A percentile compares a stretch with the other conserved stretches of the same genome.
These are phyloP conservation scores for Botrytis tulipae DNA, from an alignment of 2,329 filamentous ascomycete genomes.

Conservation along the genomic window DNA sequence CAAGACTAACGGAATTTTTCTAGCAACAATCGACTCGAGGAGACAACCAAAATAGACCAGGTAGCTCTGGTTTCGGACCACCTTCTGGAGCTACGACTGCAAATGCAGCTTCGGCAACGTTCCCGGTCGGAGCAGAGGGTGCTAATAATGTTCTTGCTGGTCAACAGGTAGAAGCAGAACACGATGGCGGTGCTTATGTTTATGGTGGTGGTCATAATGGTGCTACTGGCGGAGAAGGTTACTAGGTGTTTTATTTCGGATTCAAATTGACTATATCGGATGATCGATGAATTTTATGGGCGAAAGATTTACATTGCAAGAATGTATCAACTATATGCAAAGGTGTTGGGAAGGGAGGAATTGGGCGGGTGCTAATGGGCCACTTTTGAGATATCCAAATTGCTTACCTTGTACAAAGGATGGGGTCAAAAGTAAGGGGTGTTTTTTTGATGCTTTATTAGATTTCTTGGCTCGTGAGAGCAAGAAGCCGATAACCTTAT, in stretches of 20 bases:
- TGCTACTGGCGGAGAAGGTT: conserved; percentile 39
- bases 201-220: conserved; percentile 58
- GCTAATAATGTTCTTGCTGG: conserved; percentile 39
- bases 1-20: conserved; percentile 18
- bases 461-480: conserved; percentile 36
- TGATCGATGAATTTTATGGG: conserved; percentile 7
- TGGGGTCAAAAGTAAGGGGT: conserved; percentile 34
- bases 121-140: conserved; percentile 36
- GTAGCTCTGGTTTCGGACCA: conserved; percentile 52
- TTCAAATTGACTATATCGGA: conserved; percentile 15
- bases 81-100: conserved; percentile 43
- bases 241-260: conserved; percentile 26
- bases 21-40: conserved; percentile 66
- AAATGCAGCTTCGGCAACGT: conserved; percentile 36
- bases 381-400: conserved; percentile 23
- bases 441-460: conserved; percentile 34
- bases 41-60: conserved; percentile 52
- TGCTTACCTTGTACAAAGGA: conserved; percentile 33
- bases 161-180: conserved; percentile 38
- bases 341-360: conserved; percentile 29
- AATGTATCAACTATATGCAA: conserved; percentile 37
- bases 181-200: conserved; percentile 41
- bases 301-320: conserved; percentile 28
- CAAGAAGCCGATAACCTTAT: conserved; percentile 29
- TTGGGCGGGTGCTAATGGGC: conserved; percentile 24